Evolutionary conservation across 1,284 basidiomycete genomes (phyloP), one percentile per base, ranked within the genome.

Genomic region (Sporisorium sorghi): DNA sequence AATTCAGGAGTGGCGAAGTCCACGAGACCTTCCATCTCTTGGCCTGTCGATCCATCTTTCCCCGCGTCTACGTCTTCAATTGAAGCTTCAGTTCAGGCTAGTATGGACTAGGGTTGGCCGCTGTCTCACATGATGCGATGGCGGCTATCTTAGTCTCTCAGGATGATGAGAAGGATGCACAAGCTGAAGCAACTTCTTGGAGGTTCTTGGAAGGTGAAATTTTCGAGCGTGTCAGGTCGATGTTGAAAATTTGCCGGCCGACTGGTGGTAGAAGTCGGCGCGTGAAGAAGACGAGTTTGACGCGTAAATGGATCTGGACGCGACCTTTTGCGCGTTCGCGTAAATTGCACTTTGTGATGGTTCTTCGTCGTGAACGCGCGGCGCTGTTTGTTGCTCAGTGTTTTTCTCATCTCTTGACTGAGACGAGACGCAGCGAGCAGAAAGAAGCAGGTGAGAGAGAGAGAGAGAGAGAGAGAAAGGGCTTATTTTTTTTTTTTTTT

Each of bases 261-360:
- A 44, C 17, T 59, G 7, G n/a, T 12, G 12, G 17, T 7, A 19
- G 35, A 24, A 12, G 24, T 51, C 39, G 49, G 2, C 14, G 14
- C 52, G 40, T 54, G n/a, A 32, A 21, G 5, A 8, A 15, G 21
- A 19, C n/a, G 26, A 17, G n/a, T n/a, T 12, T 28, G 43, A 63
- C 67, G 67, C 67, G 67, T 69, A 63, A 69, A 69, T 59, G 56
- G 59, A 19, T 17, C 5, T 11, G 17, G 0, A 58, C 65, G 58
- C 65, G 65, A 53, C 44, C 35, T 21, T 43, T 42, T 55, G 47
- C 47, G 47, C 52, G 24, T 26, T 55, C 57, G 67, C 60, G 67
- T 69, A 55, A 62, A 69, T 62, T 61, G 57, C 42, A 33, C 44
- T 52, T 15, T 28, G 33, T 17, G 33, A 24, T 23, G 42, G 28